Percentiles rank a stretch among this genome's conserved stretches.
Conservation (phyloP, 169 alveolate species). For the Plasmodium gonderi region DNA sequence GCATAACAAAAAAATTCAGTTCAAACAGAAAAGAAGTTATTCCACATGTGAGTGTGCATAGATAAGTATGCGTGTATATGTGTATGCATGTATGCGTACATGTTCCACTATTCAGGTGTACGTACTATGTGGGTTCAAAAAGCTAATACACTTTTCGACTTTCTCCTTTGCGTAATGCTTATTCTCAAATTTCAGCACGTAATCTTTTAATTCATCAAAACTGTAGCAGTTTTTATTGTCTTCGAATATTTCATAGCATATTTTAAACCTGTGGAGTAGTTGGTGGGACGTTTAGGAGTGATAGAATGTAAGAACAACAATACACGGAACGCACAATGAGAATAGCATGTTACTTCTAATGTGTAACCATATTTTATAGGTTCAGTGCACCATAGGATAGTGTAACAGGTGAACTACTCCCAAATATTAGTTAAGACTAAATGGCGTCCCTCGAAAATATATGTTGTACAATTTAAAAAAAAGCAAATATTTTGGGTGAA, state of each 20-base stretch:
- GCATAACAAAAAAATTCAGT: neutral
- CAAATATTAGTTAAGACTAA: no score
- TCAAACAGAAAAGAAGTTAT: neutral
- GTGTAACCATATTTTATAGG: neutral
- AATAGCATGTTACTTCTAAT: neutral
- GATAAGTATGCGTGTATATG: neutral
- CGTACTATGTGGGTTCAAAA: slow-evolving; percentile 45
- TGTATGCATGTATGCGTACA: neutral
- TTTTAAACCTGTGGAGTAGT: slow-evolving; percentile 15
- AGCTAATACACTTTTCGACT: slow-evolving; percentile 25
- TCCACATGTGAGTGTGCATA: no score
- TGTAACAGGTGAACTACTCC: no score
- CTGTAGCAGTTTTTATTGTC: slow-evolving; percentile 39
- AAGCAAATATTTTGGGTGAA: no score
- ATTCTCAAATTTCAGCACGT: slow-evolving; percentile 18
- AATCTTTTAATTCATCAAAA: slow-evolving; percentile 54
- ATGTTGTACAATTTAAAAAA: no score
- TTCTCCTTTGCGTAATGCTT: slow-evolving; percentile 54
- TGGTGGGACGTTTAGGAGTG: neutral
- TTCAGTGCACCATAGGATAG: no score
- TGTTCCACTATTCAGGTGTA: neutral
- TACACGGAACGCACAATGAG: neutral
- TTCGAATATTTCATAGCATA: slow-evolving; percentile 47
- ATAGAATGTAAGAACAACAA: neutral
- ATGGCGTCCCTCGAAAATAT: no score